Conservation (phyloP, 352 stramenopile genomes). For the Pilasporangium apinafurcum region DNA sequence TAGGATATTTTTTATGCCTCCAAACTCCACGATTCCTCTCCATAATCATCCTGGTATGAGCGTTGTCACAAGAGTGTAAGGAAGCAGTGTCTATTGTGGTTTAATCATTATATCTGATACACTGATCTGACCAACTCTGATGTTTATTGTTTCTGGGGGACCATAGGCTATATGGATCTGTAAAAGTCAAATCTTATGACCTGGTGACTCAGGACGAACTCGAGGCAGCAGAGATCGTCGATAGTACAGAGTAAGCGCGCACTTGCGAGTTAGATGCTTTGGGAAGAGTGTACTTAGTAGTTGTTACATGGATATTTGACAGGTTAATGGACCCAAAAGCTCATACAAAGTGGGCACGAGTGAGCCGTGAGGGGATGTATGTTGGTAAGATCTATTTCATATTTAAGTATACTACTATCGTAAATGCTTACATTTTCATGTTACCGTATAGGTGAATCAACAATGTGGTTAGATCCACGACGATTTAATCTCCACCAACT, state of each 20-base stretch:
- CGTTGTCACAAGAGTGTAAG: conserved; percentile 77
- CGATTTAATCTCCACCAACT: conserved; percentile 82
- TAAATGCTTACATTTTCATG: no score
- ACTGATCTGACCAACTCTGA: no score
- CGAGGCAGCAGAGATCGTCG: not conserved
- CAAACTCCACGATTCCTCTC: conserved; percentile 63
- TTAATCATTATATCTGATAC: not conserved
- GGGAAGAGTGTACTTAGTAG: no score
- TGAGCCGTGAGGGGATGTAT: conserved; percentile 55
- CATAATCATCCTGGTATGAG: conserved; percentile 85
- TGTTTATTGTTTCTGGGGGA: not conserved
- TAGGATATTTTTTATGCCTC: conserved; percentile 83
- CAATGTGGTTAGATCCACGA: conserved; percentile 76
- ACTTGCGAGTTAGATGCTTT: no score
- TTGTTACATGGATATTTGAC: no score
- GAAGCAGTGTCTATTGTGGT: not conserved
- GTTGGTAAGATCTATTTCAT: no score
- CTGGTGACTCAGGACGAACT: conserved; percentile 44
- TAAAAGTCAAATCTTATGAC: conserved; percentile 69
- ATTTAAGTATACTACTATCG: no score
- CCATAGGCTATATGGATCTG: conserved; percentile 52
- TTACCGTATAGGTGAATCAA: conserved; percentile 51
- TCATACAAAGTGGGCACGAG: conserved; percentile 50
- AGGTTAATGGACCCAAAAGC: conserved; percentile 28
- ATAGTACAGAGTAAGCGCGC: conserved; percentile 22